phyloP scores from a whole-genome alignment of 2,329 filamentous ascomycete genomes.

The Knoxdaviesia capensis region DNA sequence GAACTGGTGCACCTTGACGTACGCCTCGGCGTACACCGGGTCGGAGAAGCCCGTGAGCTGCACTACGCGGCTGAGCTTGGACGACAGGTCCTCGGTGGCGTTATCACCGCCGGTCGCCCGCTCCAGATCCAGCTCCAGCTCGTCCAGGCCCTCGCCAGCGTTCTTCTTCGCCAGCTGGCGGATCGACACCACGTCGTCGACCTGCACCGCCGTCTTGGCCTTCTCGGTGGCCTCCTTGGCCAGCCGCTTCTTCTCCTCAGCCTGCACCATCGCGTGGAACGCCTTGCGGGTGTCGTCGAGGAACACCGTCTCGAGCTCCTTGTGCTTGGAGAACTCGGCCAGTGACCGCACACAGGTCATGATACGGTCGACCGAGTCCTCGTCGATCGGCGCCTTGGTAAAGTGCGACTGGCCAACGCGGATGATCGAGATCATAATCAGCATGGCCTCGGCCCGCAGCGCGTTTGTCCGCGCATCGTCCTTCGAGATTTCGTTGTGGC shows the following conservation, averaged over 20 bases:
- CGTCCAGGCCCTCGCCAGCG: conserved; percentile 57
- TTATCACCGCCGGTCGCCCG: conserved; percentile 85
- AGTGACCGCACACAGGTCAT: conserved; percentile 93
- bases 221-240: conserved; percentile 84
- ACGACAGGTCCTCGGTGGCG: conserved; percentile 65
- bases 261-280: conserved; percentile 91
- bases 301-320: conserved; percentile 82
- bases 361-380: conserved; percentile 94
- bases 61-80: conserved; percentile 88
- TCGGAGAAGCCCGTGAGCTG: conserved; percentile 97
- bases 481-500: conserved; percentile 79
- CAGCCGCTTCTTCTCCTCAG: conserved; percentile 94
- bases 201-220: conserved; percentile 82
- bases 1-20: conserved; percentile 97
- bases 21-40: conserved; percentile 95
- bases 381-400: conserved; percentile 90
- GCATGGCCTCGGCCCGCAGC: conserved; percentile 87
- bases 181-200: conserved; percentile 87
- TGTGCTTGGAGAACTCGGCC: conserved; percentile 73
- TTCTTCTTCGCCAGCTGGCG: conserved; percentile 89
- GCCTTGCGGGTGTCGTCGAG: conserved; percentile 87
- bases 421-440: conserved; percentile 98
- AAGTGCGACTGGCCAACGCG: conserved; percentile 98
- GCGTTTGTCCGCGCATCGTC: conserved; percentile 81
- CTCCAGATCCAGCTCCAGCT: conserved; percentile 77